Conservation (phyloP, 768 basidiomycete genomes). For the Porpolomopsis calyptriformis region DNA sequence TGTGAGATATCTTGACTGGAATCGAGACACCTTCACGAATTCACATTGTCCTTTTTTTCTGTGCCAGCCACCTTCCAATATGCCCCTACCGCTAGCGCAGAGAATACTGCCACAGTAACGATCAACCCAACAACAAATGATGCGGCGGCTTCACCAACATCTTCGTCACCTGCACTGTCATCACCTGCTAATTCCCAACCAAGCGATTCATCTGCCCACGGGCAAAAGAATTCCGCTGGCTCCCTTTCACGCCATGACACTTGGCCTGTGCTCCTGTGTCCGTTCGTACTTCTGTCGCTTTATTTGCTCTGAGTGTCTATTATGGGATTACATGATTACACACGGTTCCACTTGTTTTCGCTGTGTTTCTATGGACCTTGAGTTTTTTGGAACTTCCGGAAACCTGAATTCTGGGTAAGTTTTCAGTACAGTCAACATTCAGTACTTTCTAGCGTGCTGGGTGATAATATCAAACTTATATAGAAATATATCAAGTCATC, state of each 20-base stretch:
- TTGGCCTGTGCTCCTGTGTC: background rate
- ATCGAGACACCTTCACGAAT: background rate
- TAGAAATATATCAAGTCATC: constrained; percentile 31
- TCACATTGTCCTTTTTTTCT: background rate
- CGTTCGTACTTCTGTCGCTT: background rate
- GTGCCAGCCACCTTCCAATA: constrained; percentile 25
- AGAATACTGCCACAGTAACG: constrained; percentile 13
- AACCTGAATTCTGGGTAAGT: too few relatives aligned
- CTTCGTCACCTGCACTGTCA: background rate
- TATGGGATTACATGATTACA: too few relatives aligned
- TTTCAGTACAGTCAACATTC: too few relatives aligned
- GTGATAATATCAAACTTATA: background rate
- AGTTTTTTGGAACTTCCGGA: too few relatives aligned
- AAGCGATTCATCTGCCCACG: background rate
- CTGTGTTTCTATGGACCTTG: too few relatives aligned
- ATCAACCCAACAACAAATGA: constrained; percentile 10
- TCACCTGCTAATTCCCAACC: background rate
- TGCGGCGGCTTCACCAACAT: background rate
- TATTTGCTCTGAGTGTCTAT: background rate
- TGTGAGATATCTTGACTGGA: too few relatives aligned
- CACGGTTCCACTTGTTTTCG: too few relatives aligned
- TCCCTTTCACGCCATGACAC: background rate
- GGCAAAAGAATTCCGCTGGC: background rate
- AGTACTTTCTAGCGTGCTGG: too few relatives aligned
- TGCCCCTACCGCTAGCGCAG: constrained; percentile 27